A percentile compares a stretch with the other conserved stretches of the same genome.
Conservation (phyloP, 257 asterid species). For the Sherardia arvensis region DNA sequence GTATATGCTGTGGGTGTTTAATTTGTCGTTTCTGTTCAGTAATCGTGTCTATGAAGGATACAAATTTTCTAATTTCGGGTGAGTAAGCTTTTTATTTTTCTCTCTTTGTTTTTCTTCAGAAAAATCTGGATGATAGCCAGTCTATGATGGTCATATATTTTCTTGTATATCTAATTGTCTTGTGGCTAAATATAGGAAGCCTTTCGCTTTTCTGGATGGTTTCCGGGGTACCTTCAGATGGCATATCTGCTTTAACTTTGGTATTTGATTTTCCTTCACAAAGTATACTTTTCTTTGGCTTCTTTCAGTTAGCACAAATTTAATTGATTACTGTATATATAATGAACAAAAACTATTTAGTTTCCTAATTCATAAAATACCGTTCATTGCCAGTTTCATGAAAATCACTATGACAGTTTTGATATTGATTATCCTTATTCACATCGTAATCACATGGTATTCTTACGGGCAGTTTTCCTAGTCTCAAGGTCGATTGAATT, state of each 20-base stretch:
- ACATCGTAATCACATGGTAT: background rate
- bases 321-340: constrained; percentile 17
- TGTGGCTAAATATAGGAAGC: constrained; percentile 35
- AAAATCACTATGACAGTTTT: no score
- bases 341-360: background rate
- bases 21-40: constrained; percentile 57
- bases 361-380: background rate
- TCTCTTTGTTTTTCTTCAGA: no score
- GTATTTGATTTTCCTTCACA: constrained; percentile 31
- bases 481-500: background rate
- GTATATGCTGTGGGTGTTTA: constrained; percentile 58
- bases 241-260: constrained; percentile 97
- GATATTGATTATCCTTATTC: background rate
- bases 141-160: background rate
- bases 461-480: background rate
- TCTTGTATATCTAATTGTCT: background rate
- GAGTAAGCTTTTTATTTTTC: constrained; percentile 9
- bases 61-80: constrained; percentile 75
- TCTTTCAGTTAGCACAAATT: background rate
- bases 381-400: background rate
- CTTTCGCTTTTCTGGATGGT: constrained; percentile 68
- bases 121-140: background rate
- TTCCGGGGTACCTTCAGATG: constrained; percentile 93
- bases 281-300: background rate
- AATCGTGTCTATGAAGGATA: constrained; percentile 86